Conservation (phyloP, 306 rosid genomes). For the Betula pendula region DNA sequence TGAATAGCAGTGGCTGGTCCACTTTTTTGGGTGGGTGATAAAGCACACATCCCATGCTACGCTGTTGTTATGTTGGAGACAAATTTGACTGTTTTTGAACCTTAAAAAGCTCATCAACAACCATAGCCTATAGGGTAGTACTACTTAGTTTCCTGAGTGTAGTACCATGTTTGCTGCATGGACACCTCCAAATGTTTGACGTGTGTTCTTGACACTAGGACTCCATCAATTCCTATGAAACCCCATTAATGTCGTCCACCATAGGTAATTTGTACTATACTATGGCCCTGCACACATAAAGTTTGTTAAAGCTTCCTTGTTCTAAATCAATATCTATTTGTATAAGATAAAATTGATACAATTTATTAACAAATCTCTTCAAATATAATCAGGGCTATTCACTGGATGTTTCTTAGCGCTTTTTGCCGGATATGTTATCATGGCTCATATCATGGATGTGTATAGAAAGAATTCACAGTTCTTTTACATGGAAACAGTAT, state of each 20-base stretch:
- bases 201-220: background rate
- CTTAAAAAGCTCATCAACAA: constrained; percentile 34
- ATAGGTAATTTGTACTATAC: background rate
- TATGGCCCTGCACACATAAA: background rate
- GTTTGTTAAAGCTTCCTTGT: background rate
- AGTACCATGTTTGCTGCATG: constrained; percentile 27
- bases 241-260: background rate
- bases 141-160: constrained; percentile 33
- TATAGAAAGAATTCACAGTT: constrained; percentile 58
- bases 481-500: constrained; percentile 89
- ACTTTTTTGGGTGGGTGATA: constrained; percentile 45
- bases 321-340: background rate
- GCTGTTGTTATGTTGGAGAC: constrained; percentile 30
- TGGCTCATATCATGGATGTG: constrained; percentile 84
- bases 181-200: constrained; percentile 6
- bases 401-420: constrained; percentile 80
- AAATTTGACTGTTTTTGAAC: constrained; percentile 28
- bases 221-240: background rate
- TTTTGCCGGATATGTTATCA: constrained; percentile 73
- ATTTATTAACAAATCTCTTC: background rate
- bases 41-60: constrained; percentile 48
- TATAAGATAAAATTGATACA: background rate
- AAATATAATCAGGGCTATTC: constrained; percentile 64
- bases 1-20: constrained; percentile 38
- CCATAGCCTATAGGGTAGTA: constrained; percentile 25